Conservation (phyloP, 257 asterid genomes). For the Plectranthus barbatus region DNA sequence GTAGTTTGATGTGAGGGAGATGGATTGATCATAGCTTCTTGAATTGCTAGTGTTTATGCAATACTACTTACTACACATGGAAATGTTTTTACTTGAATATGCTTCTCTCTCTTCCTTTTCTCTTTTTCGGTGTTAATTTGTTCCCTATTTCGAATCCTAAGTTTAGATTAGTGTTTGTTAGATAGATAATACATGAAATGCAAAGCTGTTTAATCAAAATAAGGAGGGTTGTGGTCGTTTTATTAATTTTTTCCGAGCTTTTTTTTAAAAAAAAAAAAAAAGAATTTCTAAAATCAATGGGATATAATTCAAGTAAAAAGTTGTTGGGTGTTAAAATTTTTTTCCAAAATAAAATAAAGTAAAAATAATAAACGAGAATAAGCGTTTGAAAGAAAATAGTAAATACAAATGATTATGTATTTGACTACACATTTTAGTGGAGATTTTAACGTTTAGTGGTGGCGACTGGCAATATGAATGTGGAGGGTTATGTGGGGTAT, state of each 20-base stretch:
- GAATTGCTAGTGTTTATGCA: constrained; percentile 28
- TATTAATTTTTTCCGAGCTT: too few relatives aligned
- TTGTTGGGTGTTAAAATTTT: too few relatives aligned
- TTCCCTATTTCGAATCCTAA: constrained; percentile 18
- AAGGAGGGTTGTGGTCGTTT: constrained; percentile 13
- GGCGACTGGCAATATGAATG: not conserved
- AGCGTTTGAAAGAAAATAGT: not conserved
- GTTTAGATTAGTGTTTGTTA: constrained; percentile 36
- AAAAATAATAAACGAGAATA: too few relatives aligned
- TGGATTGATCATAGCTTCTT: constrained; percentile 14
- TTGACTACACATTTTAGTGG: not conserved
- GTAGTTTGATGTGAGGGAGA: constrained; percentile 48
- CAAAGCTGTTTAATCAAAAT: constrained; percentile 14
- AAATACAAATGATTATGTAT: not conserved
- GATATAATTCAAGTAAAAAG: too few relatives aligned
- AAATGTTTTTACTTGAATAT: constrained; percentile 16
- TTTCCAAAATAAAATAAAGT: too few relatives aligned
- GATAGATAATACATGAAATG: constrained; percentile 24
- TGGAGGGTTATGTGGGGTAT: constrained; percentile 21
- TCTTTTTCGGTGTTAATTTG: not conserved
- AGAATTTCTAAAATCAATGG: too few relatives aligned
- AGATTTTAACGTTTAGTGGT: not conserved
- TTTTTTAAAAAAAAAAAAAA: too few relatives aligned
- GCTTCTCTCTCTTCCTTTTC: not conserved
- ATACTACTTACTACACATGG: constrained; percentile 40